phyloP scores from a whole-genome alignment of 1,284 basidiomycete genomes.

The Phellinidium pouzarii region DNA sequence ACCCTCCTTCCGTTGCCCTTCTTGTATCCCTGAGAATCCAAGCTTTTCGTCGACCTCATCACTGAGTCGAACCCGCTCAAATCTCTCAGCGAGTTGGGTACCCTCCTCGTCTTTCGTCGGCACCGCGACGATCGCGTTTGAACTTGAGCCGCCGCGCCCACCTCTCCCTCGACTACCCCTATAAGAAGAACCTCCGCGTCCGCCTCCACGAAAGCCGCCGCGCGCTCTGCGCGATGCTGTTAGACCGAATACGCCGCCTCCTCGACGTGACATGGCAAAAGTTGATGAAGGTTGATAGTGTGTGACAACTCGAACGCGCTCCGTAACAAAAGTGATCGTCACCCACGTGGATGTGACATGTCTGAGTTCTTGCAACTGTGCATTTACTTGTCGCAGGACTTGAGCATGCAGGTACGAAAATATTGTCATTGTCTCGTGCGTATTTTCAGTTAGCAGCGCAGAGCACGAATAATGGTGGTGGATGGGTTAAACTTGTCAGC shows the following conservation, averaged over 20 bases:
- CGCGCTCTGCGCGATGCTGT: slow-evolving; percentile 33
- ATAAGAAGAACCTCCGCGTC: slow-evolving; percentile 35
- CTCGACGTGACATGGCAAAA: slow-evolving; percentile 29
- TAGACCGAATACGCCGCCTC: slow-evolving; percentile 27
- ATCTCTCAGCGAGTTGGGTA: slow-evolving; percentile 73
- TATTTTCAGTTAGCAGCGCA: not conserved
- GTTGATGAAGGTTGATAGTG: not conserved
- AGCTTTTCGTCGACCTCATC: slow-evolving; percentile 94
- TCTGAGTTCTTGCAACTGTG: not conserved
- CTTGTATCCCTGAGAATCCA: slow-evolving; percentile 78
- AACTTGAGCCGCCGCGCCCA: slow-evolving; percentile 35
- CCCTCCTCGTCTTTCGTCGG: slow-evolving; percentile 82
- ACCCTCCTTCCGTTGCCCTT: slow-evolving; percentile 68
- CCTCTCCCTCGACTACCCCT: slow-evolving; percentile 48
- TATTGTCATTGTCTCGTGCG: not conserved
- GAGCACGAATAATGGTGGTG: slow-evolving; percentile 24
- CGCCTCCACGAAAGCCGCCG: slow-evolving; percentile 35
- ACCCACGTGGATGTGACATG: not conserved
- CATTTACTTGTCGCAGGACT: not conserved
- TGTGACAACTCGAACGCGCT: slow-evolving; percentile 8
- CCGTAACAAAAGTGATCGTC: not conserved
- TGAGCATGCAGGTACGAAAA: not conserved
- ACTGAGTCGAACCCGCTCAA: slow-evolving; percentile 66
- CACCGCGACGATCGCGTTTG: slow-evolving; percentile 37
- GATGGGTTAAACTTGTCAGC: slow-evolving; percentile 62